Evolutionary conservation across 2,329 filamentous ascomycete genomes (phyloP), one percentile per base, ranked within the genome.

Genomic region (Xylaria sp.): DNA sequence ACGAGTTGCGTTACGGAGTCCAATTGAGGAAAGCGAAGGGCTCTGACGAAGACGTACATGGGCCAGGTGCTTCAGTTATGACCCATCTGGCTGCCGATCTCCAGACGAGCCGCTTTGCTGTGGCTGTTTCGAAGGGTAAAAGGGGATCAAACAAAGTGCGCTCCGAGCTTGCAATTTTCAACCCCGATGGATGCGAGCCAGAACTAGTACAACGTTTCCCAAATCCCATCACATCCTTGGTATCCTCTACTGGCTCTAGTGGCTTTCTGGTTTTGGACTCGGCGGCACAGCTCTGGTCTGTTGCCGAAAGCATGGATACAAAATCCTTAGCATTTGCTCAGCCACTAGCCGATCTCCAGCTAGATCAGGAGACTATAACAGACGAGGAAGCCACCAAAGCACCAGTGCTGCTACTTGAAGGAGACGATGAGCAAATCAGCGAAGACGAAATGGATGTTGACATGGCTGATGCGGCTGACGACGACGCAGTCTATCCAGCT

Each of bases 241-340:
- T 92, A 2, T 83, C 91, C 3, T 83, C 86, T 19, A 80, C 83
- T 11, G 82, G 82, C 19, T 85, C 87, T 1, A 87, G 86, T 46
- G 92, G 92, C 4, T 97, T 92, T 73, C 79, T 95, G 38, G 78
- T 89, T 9, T 76, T 97, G 5, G 92, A 96, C 73, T 83, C 89
- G n/a, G 82, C 86, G 0, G 91, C 92, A 13, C 89, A 91, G 70
- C 80, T 96, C 38, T 87, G 87, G 78, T 85, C 84, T 27, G 72
- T 87, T 35, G 80, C 81, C 37, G 85, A 90, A 72, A 84, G 84
- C 68, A 84, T 85, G 31, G 81, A 85, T 59, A 81, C 85, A 29
- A 78, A 80, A 2, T 78, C 82, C 2, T 75, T 85, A 1, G 76
- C 80, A 3, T 77, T 86, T 23, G 83, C 83, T 4, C 83, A 84